These are phyloP conservation scores for Russula ochroleuca DNA, from an alignment of 768 basidiomycete genomes.

Conservation along the genomic window DNA sequence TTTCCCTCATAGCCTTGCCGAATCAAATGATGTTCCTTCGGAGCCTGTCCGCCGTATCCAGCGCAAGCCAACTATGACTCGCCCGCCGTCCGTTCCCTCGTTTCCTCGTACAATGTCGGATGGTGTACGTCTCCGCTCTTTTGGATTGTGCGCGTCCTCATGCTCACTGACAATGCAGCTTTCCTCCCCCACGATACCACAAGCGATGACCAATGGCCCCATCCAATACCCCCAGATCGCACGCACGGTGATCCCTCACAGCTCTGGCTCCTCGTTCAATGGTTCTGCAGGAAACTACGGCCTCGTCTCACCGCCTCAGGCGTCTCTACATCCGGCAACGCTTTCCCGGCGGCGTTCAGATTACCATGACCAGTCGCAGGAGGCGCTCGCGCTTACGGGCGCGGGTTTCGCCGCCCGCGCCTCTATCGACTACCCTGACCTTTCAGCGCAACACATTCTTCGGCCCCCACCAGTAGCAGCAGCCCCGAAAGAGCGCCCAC, in stretches of 20 bases:
- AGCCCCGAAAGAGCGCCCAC: conserved; percentile 67
- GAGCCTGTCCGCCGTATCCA: conserved; percentile 26
- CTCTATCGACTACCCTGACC: conserved; percentile 77
- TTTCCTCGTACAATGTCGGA: conserved; percentile 25
- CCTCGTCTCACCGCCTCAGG: conserved; percentile 65
- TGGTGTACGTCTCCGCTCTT: conserved; percentile 21
- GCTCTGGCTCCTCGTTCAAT: conserved; percentile 41
- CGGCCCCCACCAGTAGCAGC: conserved; percentile 81
- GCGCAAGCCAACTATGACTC: conserved; percentile 27
- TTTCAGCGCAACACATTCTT: conserved; percentile 55
- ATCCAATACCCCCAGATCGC: conserved; percentile 54
- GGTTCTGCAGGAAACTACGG: conserved; percentile 40
- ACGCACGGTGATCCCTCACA: conserved; percentile 39
- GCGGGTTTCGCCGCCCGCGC: conserved; percentile 42
- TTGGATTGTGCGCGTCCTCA: conserved; percentile 5
- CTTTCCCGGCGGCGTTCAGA: conserved; percentile 70
- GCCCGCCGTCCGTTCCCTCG: conserved; percentile 22
- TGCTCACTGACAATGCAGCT: conserved; percentile 28
- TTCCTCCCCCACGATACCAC: conserved; percentile 38
- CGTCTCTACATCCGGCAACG: conserved; percentile 76
- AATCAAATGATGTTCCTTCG: conserved; percentile 16
- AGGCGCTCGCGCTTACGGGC: conserved; percentile 43
- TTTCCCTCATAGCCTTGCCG: conserved; percentile 21
- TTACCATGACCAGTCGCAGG: conserved; percentile 73
- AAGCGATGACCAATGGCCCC: conserved; percentile 38